Conservation (phyloP, 2,329 filamentous ascomycete genomes). For the Diaporthe citrichinensis region DNA sequence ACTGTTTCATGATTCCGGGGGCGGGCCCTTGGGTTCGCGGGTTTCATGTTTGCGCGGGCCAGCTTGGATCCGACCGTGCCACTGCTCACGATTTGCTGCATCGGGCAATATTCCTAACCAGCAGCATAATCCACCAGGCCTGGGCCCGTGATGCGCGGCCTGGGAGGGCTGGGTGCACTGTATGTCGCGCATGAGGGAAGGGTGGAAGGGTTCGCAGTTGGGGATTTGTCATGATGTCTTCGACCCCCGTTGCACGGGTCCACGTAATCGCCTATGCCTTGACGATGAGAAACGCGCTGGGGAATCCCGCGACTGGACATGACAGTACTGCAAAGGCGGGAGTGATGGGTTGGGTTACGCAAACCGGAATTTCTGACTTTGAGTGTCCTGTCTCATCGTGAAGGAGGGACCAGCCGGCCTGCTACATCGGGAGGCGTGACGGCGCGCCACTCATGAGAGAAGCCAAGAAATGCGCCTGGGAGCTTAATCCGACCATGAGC, state of each 20-base stretch:
- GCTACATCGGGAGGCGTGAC: not conserved
- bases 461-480: not conserved
- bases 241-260: not conserved
- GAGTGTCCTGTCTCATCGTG: slow-evolving; percentile 25
- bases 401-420: not conserved
- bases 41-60: slow-evolving; percentile 33
- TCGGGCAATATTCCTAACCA: slow-evolving; percentile 9
- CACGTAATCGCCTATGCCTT: slow-evolving; percentile 31
- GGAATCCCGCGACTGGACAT: not conserved
- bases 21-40: slow-evolving; percentile 20
- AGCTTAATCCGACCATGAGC: slow-evolving; percentile 19
- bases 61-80: slow-evolving; percentile 29
- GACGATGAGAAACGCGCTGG: not conserved
- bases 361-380: slow-evolving; percentile 16
- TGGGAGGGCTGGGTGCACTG: not conserved
- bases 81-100: slow-evolving; percentile 24
- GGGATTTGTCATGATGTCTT: slow-evolving; percentile 23
- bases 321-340: not conserved
- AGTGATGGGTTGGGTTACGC: not conserved
- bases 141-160: slow-evolving; percentile 6
- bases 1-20: slow-evolving; percentile 28
- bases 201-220: not conserved
- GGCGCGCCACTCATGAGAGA: not conserved
- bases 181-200: slow-evolving; percentile 5
- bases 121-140: slow-evolving; percentile 19